phyloP scores from a whole-genome alignment of 2,329 filamentous ascomycete species.

The Penicillium rolfsii region DNA sequence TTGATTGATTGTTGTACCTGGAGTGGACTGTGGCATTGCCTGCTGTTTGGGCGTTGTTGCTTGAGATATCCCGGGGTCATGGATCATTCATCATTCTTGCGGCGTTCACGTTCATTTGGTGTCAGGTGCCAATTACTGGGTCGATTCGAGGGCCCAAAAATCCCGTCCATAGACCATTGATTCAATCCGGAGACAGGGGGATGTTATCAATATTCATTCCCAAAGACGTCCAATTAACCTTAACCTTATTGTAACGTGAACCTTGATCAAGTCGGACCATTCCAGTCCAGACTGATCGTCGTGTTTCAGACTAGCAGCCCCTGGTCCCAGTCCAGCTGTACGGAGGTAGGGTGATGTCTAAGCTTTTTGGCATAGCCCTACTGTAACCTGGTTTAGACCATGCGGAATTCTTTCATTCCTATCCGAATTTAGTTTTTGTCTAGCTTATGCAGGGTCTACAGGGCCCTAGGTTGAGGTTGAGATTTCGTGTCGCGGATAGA shows the following conservation, averaged over 20 bases:
- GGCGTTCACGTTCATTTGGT: not conserved
- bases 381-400: not conserved
- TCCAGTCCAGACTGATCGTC: too few relatives aligned
- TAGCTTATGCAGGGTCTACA: not conserved
- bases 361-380: not conserved
- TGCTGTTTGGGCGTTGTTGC: not conserved
- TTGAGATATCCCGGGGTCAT: constrained; percentile 2
- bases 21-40: too few relatives aligned
- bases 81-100: not conserved
- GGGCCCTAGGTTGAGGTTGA: not conserved
- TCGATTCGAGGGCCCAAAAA: not conserved
- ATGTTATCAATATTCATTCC: not conserved
- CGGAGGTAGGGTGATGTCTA: not conserved
- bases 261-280: too few relatives aligned
- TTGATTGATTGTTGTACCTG: not conserved
- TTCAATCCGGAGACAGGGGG: too few relatives aligned
- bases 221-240: too few relatives aligned
- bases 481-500: not conserved
- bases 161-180: not conserved
- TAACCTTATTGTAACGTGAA: too few relatives aligned
- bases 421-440: not conserved
- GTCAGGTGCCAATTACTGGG: not conserved
- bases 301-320: too few relatives aligned
- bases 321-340: too few relatives aligned
- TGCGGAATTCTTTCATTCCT: not conserved